Evolutionary conservation across 305 asterid species (phyloP).

Genomic region (Euphrasia arctica): DNA sequence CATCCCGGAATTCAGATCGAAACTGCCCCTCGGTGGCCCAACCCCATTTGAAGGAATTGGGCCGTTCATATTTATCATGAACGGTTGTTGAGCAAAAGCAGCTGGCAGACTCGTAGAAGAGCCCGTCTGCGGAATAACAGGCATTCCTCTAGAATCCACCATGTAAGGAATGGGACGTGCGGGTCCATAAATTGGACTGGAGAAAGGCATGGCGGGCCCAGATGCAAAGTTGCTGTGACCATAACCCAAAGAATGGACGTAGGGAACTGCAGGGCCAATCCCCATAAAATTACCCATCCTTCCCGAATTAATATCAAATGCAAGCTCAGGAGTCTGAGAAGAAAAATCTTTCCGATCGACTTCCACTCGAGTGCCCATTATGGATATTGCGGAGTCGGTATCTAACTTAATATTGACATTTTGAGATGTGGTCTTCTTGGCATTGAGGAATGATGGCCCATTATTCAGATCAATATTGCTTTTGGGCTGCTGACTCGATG

Average conservation of each 20-base stretch:
- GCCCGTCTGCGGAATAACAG: conserved; percentile 57
- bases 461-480: conserved; percentile 69
- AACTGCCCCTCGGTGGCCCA: conserved; percentile 41
- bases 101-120: conserved; percentile 45
- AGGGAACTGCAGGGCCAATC: conserved; percentile 44
- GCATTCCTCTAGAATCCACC: conserved; percentile 66
- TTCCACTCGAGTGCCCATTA: conserved; percentile 71
- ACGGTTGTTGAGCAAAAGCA: conserved; percentile 52
- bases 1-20: conserved; percentile 51
- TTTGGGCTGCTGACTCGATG: conserved; percentile 53
- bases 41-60: conserved; percentile 35
- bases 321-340: conserved; percentile 43
- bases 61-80: conserved; percentile 37
- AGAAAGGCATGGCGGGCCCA: conserved; percentile 44
- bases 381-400: conserved; percentile 52
- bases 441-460: conserved; percentile 52
- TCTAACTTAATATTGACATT: conserved; percentile 33
- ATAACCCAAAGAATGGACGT: conserved; percentile 31
- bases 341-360: conserved; percentile 42
- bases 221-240: conserved; percentile 47
- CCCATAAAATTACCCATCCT: conserved; percentile 42
- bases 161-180: conserved; percentile 51
- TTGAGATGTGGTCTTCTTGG: conserved; percentile 36
- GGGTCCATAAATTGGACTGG: conserved; percentile 40
- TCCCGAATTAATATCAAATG: conserved; percentile 41